Evolutionary conservation across 371 early-diverging fungal species (phyloP).

Genomic region (Choanephora cucurbitarum): DNA sequence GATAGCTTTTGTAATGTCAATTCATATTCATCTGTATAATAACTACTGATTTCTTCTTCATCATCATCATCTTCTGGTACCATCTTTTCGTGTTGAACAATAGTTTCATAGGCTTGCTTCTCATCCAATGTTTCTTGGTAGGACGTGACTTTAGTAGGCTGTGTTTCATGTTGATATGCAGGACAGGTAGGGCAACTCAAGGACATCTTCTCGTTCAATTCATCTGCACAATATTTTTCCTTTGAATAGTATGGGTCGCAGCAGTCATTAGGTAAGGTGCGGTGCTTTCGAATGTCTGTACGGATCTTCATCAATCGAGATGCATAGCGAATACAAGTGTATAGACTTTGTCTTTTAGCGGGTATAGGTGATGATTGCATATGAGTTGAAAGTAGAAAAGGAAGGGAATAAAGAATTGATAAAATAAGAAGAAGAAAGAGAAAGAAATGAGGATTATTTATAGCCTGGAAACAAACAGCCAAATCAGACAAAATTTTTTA

Average conservation of each 20-base stretch:
- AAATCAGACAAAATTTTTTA: too few relatives aligned
- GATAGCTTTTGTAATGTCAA: constrained; percentile 16
- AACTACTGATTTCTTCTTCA: not conserved
- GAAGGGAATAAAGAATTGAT: too few relatives aligned
- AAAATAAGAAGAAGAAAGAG: not conserved
- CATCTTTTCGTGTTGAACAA: constrained; percentile 24
- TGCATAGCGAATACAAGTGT: constrained; percentile 17
- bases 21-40: constrained; percentile 1
- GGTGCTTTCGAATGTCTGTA: constrained; percentile 14
- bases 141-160: not conserved
- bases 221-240: not conserved
- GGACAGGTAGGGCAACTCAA: not conserved
- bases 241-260: not conserved
- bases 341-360: constrained; percentile 14
- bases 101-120: not conserved
- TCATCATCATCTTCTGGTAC: constrained; percentile 8
- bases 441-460: not conserved
- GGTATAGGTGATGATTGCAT: not conserved
- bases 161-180: not conserved
- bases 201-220: constrained; percentile 1
- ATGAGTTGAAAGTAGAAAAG: too few relatives aligned
- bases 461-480: not conserved
- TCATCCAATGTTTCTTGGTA: not conserved
- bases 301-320: constrained; percentile 16
- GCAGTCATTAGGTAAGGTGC: constrained; percentile 6